Percentiles rank a stretch among this genome's conserved stretches.
These are phyloP conservation scores for Aspergillus persii DNA, from an alignment of 2,329 filamentous ascomycete genomes.

Conservation along the genomic window DNA sequence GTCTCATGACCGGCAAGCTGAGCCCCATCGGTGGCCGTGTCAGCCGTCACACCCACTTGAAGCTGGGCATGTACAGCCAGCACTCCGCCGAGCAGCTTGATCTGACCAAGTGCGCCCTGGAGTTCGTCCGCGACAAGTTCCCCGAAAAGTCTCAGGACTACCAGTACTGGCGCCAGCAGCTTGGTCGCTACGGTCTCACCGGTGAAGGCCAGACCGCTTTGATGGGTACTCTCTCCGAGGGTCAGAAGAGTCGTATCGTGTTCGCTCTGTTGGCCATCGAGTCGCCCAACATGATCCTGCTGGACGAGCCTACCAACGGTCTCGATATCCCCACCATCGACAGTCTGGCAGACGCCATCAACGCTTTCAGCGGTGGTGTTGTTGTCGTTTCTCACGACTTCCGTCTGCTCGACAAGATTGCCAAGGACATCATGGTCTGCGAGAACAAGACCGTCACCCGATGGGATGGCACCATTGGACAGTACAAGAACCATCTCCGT, in stretches of 20 bases:
- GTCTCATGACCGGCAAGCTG: conserved; percentile 94
- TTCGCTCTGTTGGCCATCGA: conserved; percentile 96
- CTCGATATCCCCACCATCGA: conserved; percentile 98
- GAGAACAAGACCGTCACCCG: conserved; percentile 91
- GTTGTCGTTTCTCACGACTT: conserved; percentile 99
- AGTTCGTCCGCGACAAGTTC: conserved; percentile 98
- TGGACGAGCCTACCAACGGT: conserved; percentile 99
- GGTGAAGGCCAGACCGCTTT: conserved; percentile 94
- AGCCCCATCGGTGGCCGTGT: conserved; percentile 79
- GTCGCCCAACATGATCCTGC: conserved; percentile 91
- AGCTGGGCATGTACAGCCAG: conserved; percentile 96
- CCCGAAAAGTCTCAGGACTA: conserved; percentile 86
- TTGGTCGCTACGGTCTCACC: conserved; percentile 88
- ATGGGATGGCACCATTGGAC: conserved; percentile 86
- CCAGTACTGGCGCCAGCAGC: conserved; percentile 98
- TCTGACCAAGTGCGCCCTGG: conserved; percentile 93
- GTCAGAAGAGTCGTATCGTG: conserved; percentile 96
- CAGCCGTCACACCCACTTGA: conserved; percentile 93
- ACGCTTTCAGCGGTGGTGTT: conserved; percentile 92
- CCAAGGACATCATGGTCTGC: conserved; percentile 98
- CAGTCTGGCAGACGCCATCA: conserved; percentile 94
- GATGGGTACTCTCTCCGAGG: conserved; percentile 97
- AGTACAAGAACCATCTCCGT: conserved; percentile 97
- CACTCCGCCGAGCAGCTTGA: conserved; percentile 98
- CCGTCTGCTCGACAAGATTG: conserved; percentile 97